Evolutionary conservation across 345 rosid species (phyloP).

Genomic region (Physaria fendleri): DNA sequence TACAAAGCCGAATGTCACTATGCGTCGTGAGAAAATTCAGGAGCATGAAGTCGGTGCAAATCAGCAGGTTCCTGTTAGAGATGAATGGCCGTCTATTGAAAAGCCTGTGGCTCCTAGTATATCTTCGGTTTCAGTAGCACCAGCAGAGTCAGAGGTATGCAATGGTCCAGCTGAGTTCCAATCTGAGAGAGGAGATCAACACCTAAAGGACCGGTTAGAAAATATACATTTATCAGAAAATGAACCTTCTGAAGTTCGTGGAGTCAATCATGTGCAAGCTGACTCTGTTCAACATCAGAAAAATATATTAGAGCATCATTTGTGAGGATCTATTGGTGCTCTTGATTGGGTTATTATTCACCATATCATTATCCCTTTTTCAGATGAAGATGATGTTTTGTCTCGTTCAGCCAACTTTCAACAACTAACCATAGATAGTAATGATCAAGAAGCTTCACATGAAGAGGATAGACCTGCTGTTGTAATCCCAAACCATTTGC

Average conservation of each 20-base stretch:
- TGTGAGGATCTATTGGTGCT: slow-evolving; percentile 31
- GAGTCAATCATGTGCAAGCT: slow-evolving; percentile 36
- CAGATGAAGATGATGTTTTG: slow-evolving; percentile 54
- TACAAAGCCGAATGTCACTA: slow-evolving; percentile 12
- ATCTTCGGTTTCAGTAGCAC: slow-evolving; percentile 44
- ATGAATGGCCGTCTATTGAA: slow-evolving; percentile 65
- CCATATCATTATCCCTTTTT: slow-evolving; percentile 11
- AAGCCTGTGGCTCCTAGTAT: slow-evolving; percentile 40
- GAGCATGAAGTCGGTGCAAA: slow-evolving; percentile 37
- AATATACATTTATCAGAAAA: slow-evolving; percentile 47
- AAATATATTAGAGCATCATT: too few relatives aligned
- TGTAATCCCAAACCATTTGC: slow-evolving; percentile 83
- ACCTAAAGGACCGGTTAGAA: slow-evolving; percentile 41
- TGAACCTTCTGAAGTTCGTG: slow-evolving; percentile 34
- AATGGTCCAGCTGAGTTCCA: slow-evolving; percentile 46
- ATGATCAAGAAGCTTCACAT: slow-evolving; percentile 36
- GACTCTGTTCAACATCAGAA: slow-evolving; percentile 55
- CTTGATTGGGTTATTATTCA: neutral
- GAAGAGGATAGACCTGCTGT: slow-evolving; percentile 69
- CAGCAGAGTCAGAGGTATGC: slow-evolving; percentile 45
- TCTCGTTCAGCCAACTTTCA: slow-evolving; percentile 49
- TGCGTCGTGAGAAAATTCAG: slow-evolving; percentile 29
- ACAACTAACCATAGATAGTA: slow-evolving; percentile 46
- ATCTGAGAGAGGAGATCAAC: slow-evolving; percentile 45
- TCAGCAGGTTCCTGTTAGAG: slow-evolving; percentile 45